Base-by-base conservation (phyloP, 2,329 filamentous ascomycete genomes). In the Apiospora rasikravindrae region DNA sequence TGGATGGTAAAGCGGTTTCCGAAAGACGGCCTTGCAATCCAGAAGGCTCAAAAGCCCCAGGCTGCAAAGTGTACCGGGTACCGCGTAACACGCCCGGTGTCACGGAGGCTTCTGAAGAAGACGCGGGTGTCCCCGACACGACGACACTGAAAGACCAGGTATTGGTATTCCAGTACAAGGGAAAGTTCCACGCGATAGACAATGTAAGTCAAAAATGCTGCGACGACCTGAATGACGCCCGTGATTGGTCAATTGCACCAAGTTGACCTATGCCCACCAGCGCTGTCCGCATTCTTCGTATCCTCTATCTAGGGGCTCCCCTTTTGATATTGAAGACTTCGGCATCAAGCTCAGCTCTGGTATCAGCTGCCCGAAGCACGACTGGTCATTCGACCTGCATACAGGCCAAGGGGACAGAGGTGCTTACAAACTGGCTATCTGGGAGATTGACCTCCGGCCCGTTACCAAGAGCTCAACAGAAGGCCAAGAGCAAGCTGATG, bases 271-370 rank as follows among this genome's bases (percentile, higher is more conserved):
- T n/a, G 42, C 24, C 67, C 19, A 64, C 11, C 73, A 92, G 90
- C 84, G 86, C 84, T 94, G 92, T 72, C 92, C 92, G 0, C 92
- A 94, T 75, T 89, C 88, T 1, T 88, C 90, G 0, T 93, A 88
- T 72, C 91, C 92, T 0, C 84, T 94, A 1, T 92, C 90, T 0
- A 85, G 88, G 61, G 91, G 89, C 0, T 87, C 81, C 0, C 84
- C 90, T 0, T 93, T 93, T 72, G 92, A 94, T 70, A 93, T 94
- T 76, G 92, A 94, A 75, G 92, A 94, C 73, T 94, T 93, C 77
- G 91, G 92, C 0, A 82, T 92, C 2, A 84, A 87, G 5, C 79
- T 92, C 8, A 91, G 89, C 71, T 86, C 89, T 0, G 92, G 91
- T 0, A 82, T 94, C 4, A 87, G 86, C 0, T 94, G 92, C 78